Base-by-base conservation (phyloP, 345 rosid species). In the Melaleuca alternifolia region DNA sequence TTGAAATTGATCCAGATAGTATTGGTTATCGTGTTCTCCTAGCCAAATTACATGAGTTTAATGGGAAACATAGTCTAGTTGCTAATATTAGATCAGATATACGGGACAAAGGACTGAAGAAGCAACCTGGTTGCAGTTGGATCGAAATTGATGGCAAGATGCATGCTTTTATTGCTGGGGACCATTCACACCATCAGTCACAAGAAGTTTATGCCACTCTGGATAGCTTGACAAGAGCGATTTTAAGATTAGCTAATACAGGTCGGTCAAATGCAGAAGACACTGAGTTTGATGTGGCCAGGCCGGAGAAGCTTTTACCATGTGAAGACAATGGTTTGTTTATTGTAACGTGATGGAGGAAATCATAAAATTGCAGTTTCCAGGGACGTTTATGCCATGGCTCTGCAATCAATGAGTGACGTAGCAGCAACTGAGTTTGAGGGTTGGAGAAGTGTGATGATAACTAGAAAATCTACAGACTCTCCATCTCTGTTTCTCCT, bases 61-160 rank as follows among this genome's bases (percentile, higher is more conserved):
- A 84, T 56, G 92, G 91, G 82, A 89, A 84, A 62, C 56, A 26
- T 57, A 76, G 76, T 57, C 85, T 89, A 52, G 89, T 82, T 86
- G 81, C 37, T 54, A 61, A 82, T 83, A 85, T 90, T 81, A 86
- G 92, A 84, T 87, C 89, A 61, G 92, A 88, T 85, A 88, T 92
- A 18, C 88, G 87, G 76, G 87, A 89, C 24, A 59, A 54, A 85
- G 92, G 93, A 28, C 90, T 91, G n/a, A 85, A 82, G 85, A 93
- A 91, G 82, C 86, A 84, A 71, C 92, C 92, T 84, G 93, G 94
- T 50, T 92, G 92, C 90, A 93, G 94, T 84, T 93, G 93, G 94
- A 88, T 93, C 85, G 92, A 90, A 87, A 88, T 93, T 65, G 84
- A 85, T 86, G 85, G 87, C 82, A 85, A 82, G 51, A 76, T 89